Evolutionary conservation across 305 asterid species (phyloP).

Genomic region (Fraxinus latifolia): DNA sequence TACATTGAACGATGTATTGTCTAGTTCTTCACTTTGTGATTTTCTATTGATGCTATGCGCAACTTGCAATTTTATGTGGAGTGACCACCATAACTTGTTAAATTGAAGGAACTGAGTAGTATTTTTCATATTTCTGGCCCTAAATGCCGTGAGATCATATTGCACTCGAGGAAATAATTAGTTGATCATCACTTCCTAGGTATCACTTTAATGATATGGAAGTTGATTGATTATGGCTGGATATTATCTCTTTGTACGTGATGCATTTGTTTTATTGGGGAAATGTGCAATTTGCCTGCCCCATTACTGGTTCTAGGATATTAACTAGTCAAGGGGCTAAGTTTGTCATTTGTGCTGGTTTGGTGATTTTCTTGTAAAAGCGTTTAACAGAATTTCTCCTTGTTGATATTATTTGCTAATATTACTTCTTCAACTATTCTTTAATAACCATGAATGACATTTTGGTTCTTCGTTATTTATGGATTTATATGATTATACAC

Average conservation of each 20-base stretch:
- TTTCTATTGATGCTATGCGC: constrained; percentile 1
- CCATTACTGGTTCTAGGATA: neutral
- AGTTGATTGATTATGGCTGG: neutral
- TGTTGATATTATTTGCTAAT: neutral
- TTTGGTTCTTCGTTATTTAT: neutral
- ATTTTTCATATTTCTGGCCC: neutral
- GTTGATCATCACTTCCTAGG: neutral
- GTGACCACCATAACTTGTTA: constrained; percentile 2
- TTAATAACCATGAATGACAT: neutral
- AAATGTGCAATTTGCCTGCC: neutral
- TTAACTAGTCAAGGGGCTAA: neutral
- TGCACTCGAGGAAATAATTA: neutral
- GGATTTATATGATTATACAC: neutral
- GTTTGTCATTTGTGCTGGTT: neutral
- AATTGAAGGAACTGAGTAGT: neutral
- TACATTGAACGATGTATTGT: neutral
- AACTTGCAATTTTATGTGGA: neutral
- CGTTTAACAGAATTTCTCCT: neutral
- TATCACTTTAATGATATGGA: neutral
- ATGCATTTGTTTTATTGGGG: neutral
- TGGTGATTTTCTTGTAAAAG: neutral
- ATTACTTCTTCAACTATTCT: neutral
- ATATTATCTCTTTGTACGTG: neutral
- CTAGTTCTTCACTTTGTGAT: neutral
- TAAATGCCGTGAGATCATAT: neutral